These are phyloP conservation scores for Moniliella sp. DNA, from an alignment of 1,284 basidiomycete species.

Conservation along the genomic window DNA sequence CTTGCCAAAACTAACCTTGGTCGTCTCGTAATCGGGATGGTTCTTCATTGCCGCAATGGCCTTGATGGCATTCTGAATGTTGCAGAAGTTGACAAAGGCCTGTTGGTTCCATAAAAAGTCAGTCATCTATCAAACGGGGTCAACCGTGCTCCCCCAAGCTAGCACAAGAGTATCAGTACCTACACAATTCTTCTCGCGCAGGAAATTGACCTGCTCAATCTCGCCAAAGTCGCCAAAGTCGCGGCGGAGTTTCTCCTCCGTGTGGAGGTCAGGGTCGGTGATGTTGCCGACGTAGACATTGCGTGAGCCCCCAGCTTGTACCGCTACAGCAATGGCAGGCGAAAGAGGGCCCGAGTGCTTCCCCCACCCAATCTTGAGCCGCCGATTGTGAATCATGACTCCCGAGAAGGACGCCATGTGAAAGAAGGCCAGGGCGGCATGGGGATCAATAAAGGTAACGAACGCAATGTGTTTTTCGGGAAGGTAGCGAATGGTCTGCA, in stretches of 20 bases:
- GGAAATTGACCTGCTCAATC: conserved; percentile 28
- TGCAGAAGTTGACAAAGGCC: conserved; percentile 32
- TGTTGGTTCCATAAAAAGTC: conserved; percentile 1
- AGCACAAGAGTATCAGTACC: too few relatives aligned
- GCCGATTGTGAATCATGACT: conserved; percentile 29
- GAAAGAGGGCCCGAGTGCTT: conserved; percentile 29
- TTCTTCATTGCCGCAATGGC: too few relatives aligned
- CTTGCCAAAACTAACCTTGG: too few relatives aligned
- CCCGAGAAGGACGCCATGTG: conserved; percentile 26
- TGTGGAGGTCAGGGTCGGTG: conserved; percentile 19
- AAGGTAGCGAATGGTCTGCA: conserved; percentile 30
- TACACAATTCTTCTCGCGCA: conserved; percentile 29
- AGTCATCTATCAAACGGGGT: conserved; percentile 1
- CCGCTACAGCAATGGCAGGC: conserved; percentile 29
- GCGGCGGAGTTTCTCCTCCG: conserved; percentile 22
- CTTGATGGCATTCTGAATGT: conserved; percentile 32
- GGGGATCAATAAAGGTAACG: conserved; percentile 29
- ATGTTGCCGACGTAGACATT: conserved; percentile 33
- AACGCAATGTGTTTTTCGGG: conserved; percentile 31
- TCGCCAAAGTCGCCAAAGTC: conserved; percentile 30
- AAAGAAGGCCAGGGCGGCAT: conserved; percentile 29
- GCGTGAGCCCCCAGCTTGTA: conserved; percentile 28
- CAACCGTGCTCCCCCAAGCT: neutral
- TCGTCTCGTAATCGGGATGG: too few relatives aligned
- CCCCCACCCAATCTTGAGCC: conserved; percentile 32